Percentiles rank a stretch among this genome's conserved stretches.
Evolutionary conservation across 2,329 filamentous ascomycete species (phyloP).

Genomic region (Pseudogymnoascus pannorum): DNA sequence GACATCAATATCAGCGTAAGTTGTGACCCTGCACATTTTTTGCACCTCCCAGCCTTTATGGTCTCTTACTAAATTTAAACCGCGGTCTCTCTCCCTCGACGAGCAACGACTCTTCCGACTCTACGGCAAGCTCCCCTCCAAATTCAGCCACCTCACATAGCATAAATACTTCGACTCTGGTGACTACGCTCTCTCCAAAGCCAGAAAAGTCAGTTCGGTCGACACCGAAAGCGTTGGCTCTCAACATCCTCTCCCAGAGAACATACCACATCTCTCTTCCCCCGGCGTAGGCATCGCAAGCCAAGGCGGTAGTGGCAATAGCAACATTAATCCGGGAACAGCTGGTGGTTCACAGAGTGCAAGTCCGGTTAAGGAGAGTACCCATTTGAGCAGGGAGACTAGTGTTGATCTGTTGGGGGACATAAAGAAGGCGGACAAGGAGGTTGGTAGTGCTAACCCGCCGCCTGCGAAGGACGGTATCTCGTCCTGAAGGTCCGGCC

Average conservation of each 20-base stretch:
- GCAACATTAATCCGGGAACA: constrained; percentile 37
- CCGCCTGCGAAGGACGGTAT: too few species aligned
- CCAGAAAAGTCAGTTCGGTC: constrained; percentile 89
- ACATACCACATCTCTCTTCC: constrained; percentile 81
- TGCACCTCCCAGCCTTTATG: background rate
- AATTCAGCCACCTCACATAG: constrained; percentile 96
- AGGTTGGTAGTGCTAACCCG: constrained; percentile 34
- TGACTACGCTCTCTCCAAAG: constrained; percentile 93
- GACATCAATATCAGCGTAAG: constrained; percentile 93
- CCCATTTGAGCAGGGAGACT: constrained; percentile 75
- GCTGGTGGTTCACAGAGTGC: constrained; percentile 51
- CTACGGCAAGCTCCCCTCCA: constrained; percentile 95
- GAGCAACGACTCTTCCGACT: constrained; percentile 95
- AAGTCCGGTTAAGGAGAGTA: constrained; percentile 85
- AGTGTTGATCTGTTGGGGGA: constrained; percentile 53
- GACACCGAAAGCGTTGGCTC: constrained; percentile 90
- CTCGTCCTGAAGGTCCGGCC: background rate
- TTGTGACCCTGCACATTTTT: constrained; percentile 25
- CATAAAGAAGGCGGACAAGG: constrained; percentile 33
- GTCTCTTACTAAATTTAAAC: background rate
- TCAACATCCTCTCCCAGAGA: constrained; percentile 89
- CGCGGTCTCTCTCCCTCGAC: constrained; percentile 80
- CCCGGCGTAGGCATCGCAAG: constrained; percentile 37
- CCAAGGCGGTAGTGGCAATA: constrained; percentile 37
- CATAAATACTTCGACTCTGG: constrained; percentile 98